Conservation (phyloP, 1,139 yeast genomes). For the Zygoascus meyerae region DNA sequence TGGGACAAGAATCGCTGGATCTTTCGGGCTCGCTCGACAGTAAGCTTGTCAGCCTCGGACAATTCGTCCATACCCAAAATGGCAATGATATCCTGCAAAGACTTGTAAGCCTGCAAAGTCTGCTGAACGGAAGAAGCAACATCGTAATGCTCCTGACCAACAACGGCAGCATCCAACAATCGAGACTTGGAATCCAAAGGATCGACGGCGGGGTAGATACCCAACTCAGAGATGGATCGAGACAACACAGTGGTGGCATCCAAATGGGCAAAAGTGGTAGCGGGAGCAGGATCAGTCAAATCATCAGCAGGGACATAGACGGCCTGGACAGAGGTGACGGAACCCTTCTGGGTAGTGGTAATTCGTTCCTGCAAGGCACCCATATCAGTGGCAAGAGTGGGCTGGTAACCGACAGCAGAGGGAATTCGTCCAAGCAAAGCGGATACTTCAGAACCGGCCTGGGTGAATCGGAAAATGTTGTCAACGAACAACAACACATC, state of each 20-base stretch:
- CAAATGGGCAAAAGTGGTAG: constrained; percentile 99
- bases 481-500: constrained; percentile 99
- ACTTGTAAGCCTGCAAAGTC: constrained; percentile 98
- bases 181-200: constrained; percentile 99
- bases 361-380: constrained; percentile 99
- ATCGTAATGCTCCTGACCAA: constrained; percentile 97
- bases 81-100: constrained; percentile 99
- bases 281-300: constrained; percentile 99
- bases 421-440: constrained; percentile 99
- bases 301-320: constrained; percentile 99
- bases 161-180: constrained; percentile 94
- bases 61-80: constrained; percentile 99
- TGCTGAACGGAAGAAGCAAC: constrained; percentile 94
- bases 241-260: constrained; percentile 99
- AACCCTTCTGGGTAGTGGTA: constrained; percentile 99
- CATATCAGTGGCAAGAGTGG: constrained; percentile 99
- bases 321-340: constrained; percentile 99
- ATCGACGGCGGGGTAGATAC: constrained; percentile 99
- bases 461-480: constrained; percentile 99
- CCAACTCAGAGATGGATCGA: constrained; percentile 98
- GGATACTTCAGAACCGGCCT: constrained; percentile 99
- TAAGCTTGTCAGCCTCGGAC: constrained; percentile 96
- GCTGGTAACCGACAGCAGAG: constrained; percentile 99
- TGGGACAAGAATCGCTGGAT: constrained; percentile 99
- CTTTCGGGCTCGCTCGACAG: constrained; percentile 99